A percentile compares a stretch with the other conserved stretches of the same genome.
Conservation (phyloP, 495 filamentous ascomycete species). For the Astrothelium macrocarpum region DNA sequence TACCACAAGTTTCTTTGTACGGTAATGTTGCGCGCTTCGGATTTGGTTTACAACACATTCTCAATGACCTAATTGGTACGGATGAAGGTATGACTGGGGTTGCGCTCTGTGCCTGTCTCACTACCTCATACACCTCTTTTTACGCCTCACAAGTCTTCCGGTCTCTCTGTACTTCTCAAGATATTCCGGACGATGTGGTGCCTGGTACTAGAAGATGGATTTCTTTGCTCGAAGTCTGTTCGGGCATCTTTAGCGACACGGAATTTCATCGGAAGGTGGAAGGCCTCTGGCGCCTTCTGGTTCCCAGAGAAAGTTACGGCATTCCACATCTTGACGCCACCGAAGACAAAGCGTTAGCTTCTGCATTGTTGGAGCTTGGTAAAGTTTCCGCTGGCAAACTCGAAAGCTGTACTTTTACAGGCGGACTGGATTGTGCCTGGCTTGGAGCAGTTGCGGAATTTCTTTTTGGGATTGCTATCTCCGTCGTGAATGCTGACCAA, state of each 20-base stretch:
- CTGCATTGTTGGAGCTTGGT: background rate
- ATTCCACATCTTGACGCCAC: background rate
- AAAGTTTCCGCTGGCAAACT: background rate
- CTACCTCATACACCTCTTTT: background rate
- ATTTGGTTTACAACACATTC: background rate
- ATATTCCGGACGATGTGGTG: background rate
- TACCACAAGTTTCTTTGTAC: background rate
- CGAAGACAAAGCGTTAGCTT: background rate
- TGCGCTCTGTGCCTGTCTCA: background rate
- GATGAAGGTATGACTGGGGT: background rate
- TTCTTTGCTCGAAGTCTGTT: background rate
- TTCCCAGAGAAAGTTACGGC: background rate
- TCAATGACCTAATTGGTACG: background rate
- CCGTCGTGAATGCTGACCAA: background rate
- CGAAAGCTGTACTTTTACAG: background rate
- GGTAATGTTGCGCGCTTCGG: background rate
- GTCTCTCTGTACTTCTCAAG: background rate
- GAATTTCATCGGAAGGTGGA: background rate
- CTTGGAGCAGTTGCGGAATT: slow-evolving; percentile 1
- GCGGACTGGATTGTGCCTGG: background rate
- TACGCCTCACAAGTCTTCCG: background rate
- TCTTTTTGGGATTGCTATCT: background rate
- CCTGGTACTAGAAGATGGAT: background rate
- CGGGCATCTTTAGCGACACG: background rate
- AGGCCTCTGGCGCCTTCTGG: background rate